Base-by-base conservation (phyloP, 495 filamentous ascomycete species). In the Elaphomyces granulatus region DNA sequence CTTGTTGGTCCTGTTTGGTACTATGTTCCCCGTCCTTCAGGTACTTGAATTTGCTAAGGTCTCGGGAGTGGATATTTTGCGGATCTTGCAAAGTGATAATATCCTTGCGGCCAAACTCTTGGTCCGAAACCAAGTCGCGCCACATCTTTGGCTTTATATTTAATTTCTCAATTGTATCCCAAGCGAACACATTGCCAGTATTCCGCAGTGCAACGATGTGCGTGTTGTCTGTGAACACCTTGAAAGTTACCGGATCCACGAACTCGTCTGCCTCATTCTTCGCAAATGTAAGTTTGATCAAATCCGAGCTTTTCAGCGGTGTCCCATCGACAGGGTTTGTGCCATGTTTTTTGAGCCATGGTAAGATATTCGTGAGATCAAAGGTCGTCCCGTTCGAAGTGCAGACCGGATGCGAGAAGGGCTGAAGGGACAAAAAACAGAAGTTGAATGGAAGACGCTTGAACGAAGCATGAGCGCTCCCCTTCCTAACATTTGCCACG, bases 111-210 rank as follows among this genome's bases (percentile, higher is more conserved):
- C 70, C 70, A 50, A 99, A 99, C 44, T 88, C 84, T 44, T 71
- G 71, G 47, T 96, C 88, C 49, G 77, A 83, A 12, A 96, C 77
- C 3, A 99, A 61, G 59, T 99, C 90, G 38, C 67, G 69, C 90
- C 90, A 99, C 67, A 92, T 78, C 74, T 94, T 99, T 37, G 87
- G 75, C 65, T 96, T 99, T 59, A 96, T 79, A 61, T 99, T 99
- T 56, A 96, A 71, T 45, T 85, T 71, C 56, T 96, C 85, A 8
- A 96, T 72, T 2, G 90, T 99, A 53, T 96, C 90, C 75, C 79
- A 94, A 8, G 87, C 77, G 53, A 94, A 99, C 4, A 94, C 92
- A 62, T 96, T 96, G 23, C 84, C 86, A 28, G 85, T 83, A 48
- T 83, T 85, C 35, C 78, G 68, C 43, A 99, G 64, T 20, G 87